Evolutionary conservation across 1,139 yeast species (phyloP).

Genomic region (Geotrichum phurueaensis): DNA sequence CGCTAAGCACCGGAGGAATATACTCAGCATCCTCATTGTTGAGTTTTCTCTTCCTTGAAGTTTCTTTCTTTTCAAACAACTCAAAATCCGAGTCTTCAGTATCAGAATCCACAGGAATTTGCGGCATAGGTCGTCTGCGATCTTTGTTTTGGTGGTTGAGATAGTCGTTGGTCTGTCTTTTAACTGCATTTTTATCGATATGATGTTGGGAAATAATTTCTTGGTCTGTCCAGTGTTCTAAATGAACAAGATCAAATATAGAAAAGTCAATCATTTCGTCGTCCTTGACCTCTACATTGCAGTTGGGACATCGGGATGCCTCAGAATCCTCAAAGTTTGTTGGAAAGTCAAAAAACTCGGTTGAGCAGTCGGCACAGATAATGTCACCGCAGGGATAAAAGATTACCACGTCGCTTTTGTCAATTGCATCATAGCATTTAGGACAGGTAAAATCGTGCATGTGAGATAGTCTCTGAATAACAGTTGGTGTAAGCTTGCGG

Average conservation of each 20-base stretch:
- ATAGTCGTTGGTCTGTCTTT: conserved; percentile 4
- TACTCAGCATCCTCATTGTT: neutral
- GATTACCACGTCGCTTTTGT: conserved; percentile 39
- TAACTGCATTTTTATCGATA: neutral
- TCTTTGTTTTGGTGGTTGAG: neutral
- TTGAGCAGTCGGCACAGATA: conserved; percentile 32
- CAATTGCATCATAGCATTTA: conserved; percentile 57
- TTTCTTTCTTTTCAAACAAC: conserved; percentile 11
- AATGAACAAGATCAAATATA: conserved; percentile 27
- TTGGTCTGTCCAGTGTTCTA: conserved; percentile 22
- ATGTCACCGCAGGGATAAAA: conserved; percentile 33
- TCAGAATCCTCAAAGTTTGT: conserved; percentile 17
- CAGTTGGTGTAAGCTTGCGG: conserved; percentile 20
- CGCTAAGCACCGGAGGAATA: neutral
- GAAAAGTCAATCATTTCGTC: conserved; percentile 24
- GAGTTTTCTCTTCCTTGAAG: conserved; percentile 6
- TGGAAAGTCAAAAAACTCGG: conserved; percentile 20
- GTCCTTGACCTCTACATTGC: conserved; percentile 21
- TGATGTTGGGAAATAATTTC: conserved; percentile 18
- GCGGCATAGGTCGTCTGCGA: conserved; percentile 3
- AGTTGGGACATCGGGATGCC: conserved; percentile 25
- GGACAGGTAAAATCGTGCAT: conserved; percentile 52
- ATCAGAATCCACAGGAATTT: conserved; percentile 12
- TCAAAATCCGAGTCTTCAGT: conserved; percentile 9
- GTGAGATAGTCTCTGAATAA: conserved; percentile 20